Conservation (phyloP, 2,329 filamentous ascomycete species). For the Aureobasidium sp. region DNA sequence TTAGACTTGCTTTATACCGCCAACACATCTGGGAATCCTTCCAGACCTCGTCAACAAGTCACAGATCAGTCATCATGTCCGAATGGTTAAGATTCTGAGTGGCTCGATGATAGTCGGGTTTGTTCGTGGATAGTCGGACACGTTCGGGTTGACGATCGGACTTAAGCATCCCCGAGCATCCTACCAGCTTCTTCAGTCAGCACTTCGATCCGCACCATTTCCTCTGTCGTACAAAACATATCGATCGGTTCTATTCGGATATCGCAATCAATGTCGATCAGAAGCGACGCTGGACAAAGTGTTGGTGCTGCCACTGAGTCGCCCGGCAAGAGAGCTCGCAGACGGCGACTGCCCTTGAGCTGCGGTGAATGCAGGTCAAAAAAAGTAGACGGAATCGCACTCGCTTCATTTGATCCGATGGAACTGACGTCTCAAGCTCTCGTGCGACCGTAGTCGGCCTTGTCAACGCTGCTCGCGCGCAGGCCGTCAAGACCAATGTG, state of each 20-base stretch:
- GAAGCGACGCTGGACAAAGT: neutral
- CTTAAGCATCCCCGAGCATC: neutral
- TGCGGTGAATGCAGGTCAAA: neutral
- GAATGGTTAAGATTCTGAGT: neutral
- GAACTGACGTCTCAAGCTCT: neutral
- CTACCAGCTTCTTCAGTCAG: no score
- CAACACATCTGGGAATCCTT: neutral
- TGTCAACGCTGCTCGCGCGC: neutral
- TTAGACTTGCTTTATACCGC: neutral
- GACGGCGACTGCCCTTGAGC: neutral
- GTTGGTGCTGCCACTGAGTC: neutral
- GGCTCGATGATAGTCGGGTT: neutral
- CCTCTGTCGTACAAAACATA: neutral
- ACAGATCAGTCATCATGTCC: neutral
- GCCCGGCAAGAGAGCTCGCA: neutral
- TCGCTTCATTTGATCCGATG: neutral
- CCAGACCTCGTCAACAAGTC: no score
- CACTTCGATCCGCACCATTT: neutral
- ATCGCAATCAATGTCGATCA: neutral
- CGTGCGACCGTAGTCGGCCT: neutral
- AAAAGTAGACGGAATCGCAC: neutral
- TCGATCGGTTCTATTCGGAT: neutral
- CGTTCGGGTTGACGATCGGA: neutral
- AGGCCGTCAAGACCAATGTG: neutral
- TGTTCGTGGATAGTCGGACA: neutral